Evolutionary conservation across 805 yeast genomes (phyloP).

Genomic region (Schizosaccharomyces cryophilus): DNA sequence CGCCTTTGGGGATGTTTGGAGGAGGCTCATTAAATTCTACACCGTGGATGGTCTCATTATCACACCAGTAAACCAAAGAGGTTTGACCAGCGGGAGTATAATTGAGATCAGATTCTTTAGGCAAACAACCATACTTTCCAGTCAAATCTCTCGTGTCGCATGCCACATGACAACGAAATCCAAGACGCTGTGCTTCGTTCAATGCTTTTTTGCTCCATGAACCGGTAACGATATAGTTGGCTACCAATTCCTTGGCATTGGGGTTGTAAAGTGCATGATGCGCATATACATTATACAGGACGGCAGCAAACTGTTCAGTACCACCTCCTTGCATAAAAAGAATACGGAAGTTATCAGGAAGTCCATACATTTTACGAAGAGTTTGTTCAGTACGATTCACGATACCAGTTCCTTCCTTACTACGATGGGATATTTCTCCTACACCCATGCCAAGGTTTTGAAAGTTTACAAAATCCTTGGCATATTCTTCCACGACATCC

Average conservation of each 20-base stretch:
- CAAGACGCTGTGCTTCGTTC: slow-evolving; percentile 71
- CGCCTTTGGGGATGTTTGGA: slow-evolving; percentile 30
- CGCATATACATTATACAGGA: slow-evolving; percentile 62
- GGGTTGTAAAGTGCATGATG: slow-evolving; percentile 26
- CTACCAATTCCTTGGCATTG: slow-evolving; percentile 30
- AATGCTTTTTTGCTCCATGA: slow-evolving; percentile 75
- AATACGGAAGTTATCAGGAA: slow-evolving; percentile 85
- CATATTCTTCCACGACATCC: slow-evolving; percentile 64
- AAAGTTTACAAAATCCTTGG: slow-evolving; percentile 53
- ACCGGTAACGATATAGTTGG: slow-evolving; percentile 78
- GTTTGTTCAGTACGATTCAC: slow-evolving; percentile 53
- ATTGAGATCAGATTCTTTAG: slow-evolving; percentile 31
- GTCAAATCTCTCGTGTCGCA: slow-evolving; percentile 29
- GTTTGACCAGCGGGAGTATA: slow-evolving; percentile 29
- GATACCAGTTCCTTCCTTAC: slow-evolving; percentile 52
- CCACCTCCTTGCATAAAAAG: slow-evolving; percentile 97
- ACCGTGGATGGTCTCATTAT: slow-evolving; percentile 93
- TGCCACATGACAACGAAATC: slow-evolving; percentile 41
- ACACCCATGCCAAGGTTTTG: slow-evolving; percentile 54
- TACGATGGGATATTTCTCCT: slow-evolving; percentile 92
- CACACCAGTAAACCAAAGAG: slow-evolving; percentile 76
- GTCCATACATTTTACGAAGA: slow-evolving; percentile 34
- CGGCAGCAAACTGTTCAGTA: slow-evolving; percentile 78
- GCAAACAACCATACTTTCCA: slow-evolving; percentile 44
- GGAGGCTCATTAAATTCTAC: slow-evolving; percentile 47